Evolutionary conservation across 176 grass and related monocot species (phyloP).

Genomic region (Stipa capillata): DNA sequence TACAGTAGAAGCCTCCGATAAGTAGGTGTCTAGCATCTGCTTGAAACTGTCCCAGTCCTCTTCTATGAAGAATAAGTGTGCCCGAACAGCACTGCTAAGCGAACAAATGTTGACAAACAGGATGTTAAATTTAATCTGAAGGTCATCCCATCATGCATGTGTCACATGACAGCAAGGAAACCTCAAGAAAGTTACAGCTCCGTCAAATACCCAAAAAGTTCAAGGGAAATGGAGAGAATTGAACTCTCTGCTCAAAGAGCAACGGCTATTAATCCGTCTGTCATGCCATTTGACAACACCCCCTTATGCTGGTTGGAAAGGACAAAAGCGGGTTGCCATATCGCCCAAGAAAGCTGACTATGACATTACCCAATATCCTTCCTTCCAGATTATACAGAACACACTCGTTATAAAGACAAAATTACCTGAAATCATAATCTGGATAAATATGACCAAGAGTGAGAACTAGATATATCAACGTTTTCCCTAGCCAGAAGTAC

Average conservation of each 20-base stretch:
- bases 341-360: slow-evolving; percentile 81
- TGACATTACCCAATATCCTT: slow-evolving; percentile 99
- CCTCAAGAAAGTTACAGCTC: slow-evolving; percentile 27
- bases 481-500: too few relatives aligned
- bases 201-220: slow-evolving; percentile 5
- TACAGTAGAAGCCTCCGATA: slow-evolving; percentile 83
- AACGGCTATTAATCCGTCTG: slow-evolving; percentile 85
- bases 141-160: slow-evolving; percentile 27
- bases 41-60: slow-evolving; percentile 88
- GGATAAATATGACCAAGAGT: slow-evolving; percentile 90
- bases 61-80: slow-evolving; percentile 94
- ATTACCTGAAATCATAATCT: slow-evolving; percentile 99
- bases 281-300: slow-evolving; percentile 99
- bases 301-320: slow-evolving; percentile 66
- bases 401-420: slow-evolving; percentile 26
- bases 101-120: slow-evolving; percentile 42
- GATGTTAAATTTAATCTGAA: slow-evolving; percentile 61
- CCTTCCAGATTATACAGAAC: slow-evolving; percentile 46
- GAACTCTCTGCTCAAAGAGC: slow-evolving; percentile 99
- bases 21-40: slow-evolving; percentile 64
- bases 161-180: slow-evolving; percentile 21
- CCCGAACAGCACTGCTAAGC: slow-evolving; percentile 72
- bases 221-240: slow-evolving; percentile 99
- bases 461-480: slow-evolving; percentile 93
- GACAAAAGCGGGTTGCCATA: slow-evolving; percentile 65